Percentiles rank a stretch among this genome's conserved stretches.
These are phyloP conservation scores for Penicillium sp. DNA, from an alignment of 2,329 filamentous ascomycete genomes.

Conservation along the genomic window DNA sequence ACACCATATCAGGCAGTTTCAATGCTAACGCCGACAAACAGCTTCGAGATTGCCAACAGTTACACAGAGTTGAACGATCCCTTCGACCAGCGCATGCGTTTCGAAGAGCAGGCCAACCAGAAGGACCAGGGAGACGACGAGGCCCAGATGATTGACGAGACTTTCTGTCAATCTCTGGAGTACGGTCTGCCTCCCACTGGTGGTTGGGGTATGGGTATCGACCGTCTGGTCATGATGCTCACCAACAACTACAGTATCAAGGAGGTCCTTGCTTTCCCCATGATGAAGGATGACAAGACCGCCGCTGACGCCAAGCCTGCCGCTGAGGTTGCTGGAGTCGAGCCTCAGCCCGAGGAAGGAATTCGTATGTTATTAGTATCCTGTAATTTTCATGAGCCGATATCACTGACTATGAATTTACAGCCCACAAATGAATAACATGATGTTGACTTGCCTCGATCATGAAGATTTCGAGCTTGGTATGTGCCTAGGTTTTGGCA, in stretches of 20 bases:
- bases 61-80: constrained; percentile 98
- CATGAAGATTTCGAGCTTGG: constrained; percentile 13
- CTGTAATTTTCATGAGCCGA: constrained; percentile 23
- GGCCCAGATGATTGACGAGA: constrained; percentile 93
- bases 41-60: constrained; percentile 83
- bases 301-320: constrained; percentile 50
- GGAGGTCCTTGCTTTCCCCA: constrained; percentile 93
- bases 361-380: constrained; percentile 48
- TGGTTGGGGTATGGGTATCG: constrained; percentile 95
- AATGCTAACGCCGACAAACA: background rate
- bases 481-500: constrained; percentile 17
- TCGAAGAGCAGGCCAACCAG: constrained; percentile 93
- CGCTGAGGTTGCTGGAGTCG: constrained; percentile 63
- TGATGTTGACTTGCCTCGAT: constrained; percentile 11
- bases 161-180: constrained; percentile 87
- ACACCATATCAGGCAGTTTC: background rate
- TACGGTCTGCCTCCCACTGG: constrained; percentile 91
- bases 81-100: constrained; percentile 87
- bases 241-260: constrained; percentile 95
- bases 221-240: constrained; percentile 92
- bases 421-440: constrained; percentile 39
- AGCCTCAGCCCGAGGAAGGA: constrained; percentile 62
- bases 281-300: constrained; percentile 87
- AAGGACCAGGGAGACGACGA: constrained; percentile 97
- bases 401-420: constrained; percentile 25